Percentiles rank a stretch among this genome's conserved stretches.
Conservation (phyloP, 306 rosid genomes). For the Gillenia trifoliata region DNA sequence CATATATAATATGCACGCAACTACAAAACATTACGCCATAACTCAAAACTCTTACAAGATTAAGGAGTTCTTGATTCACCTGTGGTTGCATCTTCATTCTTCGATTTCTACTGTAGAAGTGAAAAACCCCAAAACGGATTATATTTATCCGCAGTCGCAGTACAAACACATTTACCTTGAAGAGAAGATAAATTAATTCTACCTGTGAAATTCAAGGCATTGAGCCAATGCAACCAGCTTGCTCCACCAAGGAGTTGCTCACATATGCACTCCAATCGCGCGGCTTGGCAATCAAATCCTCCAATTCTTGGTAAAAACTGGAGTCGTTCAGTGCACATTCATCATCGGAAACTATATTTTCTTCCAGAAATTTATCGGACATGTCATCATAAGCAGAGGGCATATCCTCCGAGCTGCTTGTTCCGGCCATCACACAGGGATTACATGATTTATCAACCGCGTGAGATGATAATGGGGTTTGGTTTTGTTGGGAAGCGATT, state of each 20-base stretch:
- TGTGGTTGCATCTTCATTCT: background rate
- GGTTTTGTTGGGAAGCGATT: constrained; percentile 9
- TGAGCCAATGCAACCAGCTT: constrained; percentile 43
- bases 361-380: constrained; percentile 46
- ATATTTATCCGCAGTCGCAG: background rate
- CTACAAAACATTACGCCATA: background rate
- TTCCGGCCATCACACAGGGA: constrained; percentile 8
- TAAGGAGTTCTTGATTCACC: background rate
- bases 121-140: background rate
- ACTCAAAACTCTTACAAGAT: background rate
- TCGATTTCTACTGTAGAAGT: background rate
- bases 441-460: constrained; percentile 28
- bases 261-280: constrained; percentile 56
- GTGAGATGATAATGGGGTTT: constrained; percentile 15
- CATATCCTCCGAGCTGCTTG: constrained; percentile 5
- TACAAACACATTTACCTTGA: background rate
- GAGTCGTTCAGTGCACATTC: constrained; percentile 52
- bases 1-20: no score
- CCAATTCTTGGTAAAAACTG: constrained; percentile 61
- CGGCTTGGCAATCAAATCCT: constrained; percentile 70
- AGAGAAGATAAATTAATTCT: background rate
- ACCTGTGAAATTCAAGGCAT: constrained; percentile 27
- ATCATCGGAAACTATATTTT: constrained; percentile 40
- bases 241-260: constrained; percentile 43
- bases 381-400: constrained; percentile 44